A percentile compares a stretch with the other conserved stretches of the same genome.
These are phyloP conservation scores for Polysphondylium violaceum DNA, from an alignment of 78 protist genomes.

Conservation along the genomic window DNA sequence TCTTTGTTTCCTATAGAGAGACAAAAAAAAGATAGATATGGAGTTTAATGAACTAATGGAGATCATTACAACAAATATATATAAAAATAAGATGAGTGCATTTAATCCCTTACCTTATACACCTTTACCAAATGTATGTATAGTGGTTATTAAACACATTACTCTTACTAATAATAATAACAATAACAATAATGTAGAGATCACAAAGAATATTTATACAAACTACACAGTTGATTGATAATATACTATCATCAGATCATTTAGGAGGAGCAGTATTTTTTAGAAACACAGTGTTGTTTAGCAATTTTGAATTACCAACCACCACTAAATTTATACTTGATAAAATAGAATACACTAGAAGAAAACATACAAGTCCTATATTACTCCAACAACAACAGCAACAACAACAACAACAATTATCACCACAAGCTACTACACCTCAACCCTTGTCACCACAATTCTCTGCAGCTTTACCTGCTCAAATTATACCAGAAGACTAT, in stretches of 20 bases:
- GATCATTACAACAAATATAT: constrained; percentile 1
- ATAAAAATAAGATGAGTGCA: constrained; percentile 25
- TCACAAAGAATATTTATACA: constrained; percentile 44
- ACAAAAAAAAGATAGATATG: constrained; percentile 16
- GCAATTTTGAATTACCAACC: constrained; percentile 27
- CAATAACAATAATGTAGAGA: constrained; percentile 4
- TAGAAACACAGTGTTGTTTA: constrained; percentile 34
- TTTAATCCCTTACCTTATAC: constrained; percentile 70
- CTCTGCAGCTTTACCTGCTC: neutral
- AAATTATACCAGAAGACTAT: neutral
- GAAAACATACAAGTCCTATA: constrained; percentile 22
- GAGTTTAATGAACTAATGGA: constrained; percentile 16
- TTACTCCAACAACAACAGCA: constrained; percentile 12
- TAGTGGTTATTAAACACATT: too few relatives aligned
- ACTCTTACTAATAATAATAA: constrained; percentile 1
- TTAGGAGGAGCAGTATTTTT: constrained; percentile 66
- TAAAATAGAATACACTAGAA: constrained; percentile 13
- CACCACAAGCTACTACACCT: neutral
- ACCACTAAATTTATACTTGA: constrained; percentile 41
- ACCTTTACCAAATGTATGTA: constrained; percentile 60
- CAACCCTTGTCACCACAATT: neutral
- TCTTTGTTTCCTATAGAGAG: constrained; percentile 1
- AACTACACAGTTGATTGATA: constrained; percentile 48
- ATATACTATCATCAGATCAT: constrained; percentile 37
- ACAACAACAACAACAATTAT: constrained; percentile 33